Evolutionary conservation across 2,329 filamentous ascomycete species (phyloP).

Genomic region (Thyridium curvatum): DNA sequence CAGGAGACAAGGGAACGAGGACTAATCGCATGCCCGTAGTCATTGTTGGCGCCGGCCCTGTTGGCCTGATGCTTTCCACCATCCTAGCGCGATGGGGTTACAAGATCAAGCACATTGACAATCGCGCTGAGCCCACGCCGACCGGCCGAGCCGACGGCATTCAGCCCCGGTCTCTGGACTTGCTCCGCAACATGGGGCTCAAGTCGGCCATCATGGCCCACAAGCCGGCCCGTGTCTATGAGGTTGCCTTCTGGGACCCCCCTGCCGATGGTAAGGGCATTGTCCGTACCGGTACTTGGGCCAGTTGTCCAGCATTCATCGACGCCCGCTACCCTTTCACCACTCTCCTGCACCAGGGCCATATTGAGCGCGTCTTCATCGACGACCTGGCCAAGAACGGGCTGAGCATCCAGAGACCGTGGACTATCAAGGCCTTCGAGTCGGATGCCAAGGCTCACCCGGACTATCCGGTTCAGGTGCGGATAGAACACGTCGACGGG

Average conservation of each 20-base stretch:
- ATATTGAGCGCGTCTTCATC: conserved; percentile 66
- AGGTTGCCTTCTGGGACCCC: conserved; percentile 70
- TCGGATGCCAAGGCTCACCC: conserved; percentile 48
- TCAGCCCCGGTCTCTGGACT: conserved; percentile 80
- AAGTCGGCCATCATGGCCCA: conserved; percentile 85
- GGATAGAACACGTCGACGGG: conserved; percentile 71
- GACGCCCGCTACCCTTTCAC: conserved; percentile 67
- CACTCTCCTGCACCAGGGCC: conserved; percentile 64
- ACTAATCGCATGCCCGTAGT: no score
- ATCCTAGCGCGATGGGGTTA: conserved; percentile 90
- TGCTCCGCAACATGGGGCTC: conserved; percentile 82
- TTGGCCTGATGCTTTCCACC: conserved; percentile 80
- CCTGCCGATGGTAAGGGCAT: conserved; percentile 49
- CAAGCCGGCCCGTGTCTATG: conserved; percentile 79
- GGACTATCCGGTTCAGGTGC: conserved; percentile 75
- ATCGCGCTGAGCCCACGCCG: conserved; percentile 73
- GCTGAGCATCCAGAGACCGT: conserved; percentile 55
- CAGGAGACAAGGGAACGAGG: no score
- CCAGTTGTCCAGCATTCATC: conserved; percentile 80
- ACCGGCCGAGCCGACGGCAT: conserved; percentile 90
- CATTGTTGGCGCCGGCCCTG: conserved; percentile 83
- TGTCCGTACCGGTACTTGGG: conserved; percentile 67
- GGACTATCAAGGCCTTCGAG: conserved; percentile 55
- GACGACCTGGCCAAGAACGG: conserved; percentile 57
- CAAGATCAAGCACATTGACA: conserved; percentile 92